A percentile compares a stretch with the other conserved stretches of the same genome.
Evolutionary conservation across 805 yeast species (phyloP).

Genomic region (Lipomyces chichibuensis): DNA sequence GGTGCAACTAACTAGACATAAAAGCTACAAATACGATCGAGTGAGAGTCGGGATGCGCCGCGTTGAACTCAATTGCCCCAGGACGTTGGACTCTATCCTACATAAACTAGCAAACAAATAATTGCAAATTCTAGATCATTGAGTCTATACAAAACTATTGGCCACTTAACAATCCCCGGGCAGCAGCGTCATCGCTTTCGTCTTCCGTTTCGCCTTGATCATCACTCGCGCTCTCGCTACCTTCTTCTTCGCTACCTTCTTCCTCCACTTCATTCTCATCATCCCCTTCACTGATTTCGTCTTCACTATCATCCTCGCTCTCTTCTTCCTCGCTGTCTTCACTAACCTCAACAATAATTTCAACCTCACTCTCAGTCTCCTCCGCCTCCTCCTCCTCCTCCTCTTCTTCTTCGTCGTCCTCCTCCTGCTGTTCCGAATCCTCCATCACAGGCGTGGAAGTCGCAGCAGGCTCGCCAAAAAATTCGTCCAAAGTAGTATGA

Average conservation of each 20-base stretch:
- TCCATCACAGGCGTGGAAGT: slow-evolving; percentile 30
- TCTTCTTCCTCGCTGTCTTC: slow-evolving; percentile 41
- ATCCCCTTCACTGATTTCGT: slow-evolving; percentile 44
- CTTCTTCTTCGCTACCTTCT: slow-evolving; percentile 38
- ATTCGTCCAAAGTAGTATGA: slow-evolving; percentile 65
- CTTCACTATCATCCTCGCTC: slow-evolving; percentile 45
- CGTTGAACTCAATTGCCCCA: neutral
- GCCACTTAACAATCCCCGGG: slow-evolving; percentile 41
- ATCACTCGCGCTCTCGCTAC: slow-evolving; percentile 37
- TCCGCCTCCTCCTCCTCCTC: slow-evolving; percentile 38
- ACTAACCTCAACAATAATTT: slow-evolving; percentile 41
- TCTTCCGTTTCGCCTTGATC: slow-evolving; percentile 23
- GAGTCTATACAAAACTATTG: neutral
- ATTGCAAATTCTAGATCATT: neutral
- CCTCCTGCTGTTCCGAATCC: slow-evolving; percentile 34
- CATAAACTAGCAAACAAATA: neutral
- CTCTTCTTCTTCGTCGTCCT: slow-evolving; percentile 40
- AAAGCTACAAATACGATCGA: neutral
- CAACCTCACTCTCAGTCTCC: slow-evolving; percentile 33
- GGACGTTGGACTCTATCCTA: neutral
- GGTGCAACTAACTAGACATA: too few relatives aligned
- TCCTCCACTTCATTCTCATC: slow-evolving; percentile 43
- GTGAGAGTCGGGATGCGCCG: neutral
- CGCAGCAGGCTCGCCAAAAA: slow-evolving; percentile 58
- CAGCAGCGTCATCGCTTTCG: slow-evolving; percentile 1